Evolutionary conservation across 805 yeast species (phyloP).

Genomic region (Hanseniaspora guilliermondii): DNA sequence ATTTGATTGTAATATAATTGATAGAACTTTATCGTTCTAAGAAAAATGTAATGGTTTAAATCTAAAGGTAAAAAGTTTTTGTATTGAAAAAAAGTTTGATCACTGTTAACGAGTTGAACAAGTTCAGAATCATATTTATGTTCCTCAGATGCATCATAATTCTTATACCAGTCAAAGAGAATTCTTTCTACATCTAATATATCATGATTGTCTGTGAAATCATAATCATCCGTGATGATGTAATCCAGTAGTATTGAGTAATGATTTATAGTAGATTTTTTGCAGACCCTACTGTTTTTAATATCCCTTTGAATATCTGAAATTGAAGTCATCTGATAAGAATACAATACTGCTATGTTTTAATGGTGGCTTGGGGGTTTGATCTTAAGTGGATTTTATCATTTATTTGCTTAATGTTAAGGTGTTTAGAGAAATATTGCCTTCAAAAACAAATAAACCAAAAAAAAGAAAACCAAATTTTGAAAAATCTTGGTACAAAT

Average conservation of each 20-base stretch:
- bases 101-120: neutral
- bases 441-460: too few species aligned
- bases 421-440: too few species aligned
- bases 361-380: neutral
- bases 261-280: neutral
- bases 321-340: neutral
- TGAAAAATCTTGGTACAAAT: too few species aligned
- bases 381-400: too few species aligned
- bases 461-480: too few species aligned
- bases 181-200: neutral
- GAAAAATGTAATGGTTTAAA: neutral
- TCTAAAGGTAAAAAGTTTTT: neutral
- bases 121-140: neutral
- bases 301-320: neutral
- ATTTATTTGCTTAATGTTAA: too few species aligned
- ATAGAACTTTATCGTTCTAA: neutral
- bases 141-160: neutral
- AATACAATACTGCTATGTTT: too few species aligned
- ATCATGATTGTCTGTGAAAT: neutral
- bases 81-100: neutral
- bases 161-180: conserved; percentile 1
- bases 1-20: neutral
- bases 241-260: conserved; percentile 5
- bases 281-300: neutral
- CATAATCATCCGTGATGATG: conserved; percentile 5